phyloP scores from a whole-genome alignment of 1,284 basidiomycete genomes.

The Thelephora terrestris region DNA sequence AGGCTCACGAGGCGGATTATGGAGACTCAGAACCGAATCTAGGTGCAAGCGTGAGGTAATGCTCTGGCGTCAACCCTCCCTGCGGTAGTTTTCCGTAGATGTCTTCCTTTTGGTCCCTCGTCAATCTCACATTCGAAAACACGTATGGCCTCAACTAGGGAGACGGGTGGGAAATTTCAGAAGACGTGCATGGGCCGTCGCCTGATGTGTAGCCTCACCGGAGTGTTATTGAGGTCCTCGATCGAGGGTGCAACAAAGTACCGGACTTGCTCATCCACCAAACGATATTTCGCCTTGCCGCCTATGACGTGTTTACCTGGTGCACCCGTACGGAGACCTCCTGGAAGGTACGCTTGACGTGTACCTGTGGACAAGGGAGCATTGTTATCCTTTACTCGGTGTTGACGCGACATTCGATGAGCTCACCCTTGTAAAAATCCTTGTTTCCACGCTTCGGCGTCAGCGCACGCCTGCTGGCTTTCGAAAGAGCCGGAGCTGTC shows the following conservation, averaged over 20 bases:
- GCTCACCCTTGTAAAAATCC: conserved; percentile 84
- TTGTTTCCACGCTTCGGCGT: conserved; percentile 85
- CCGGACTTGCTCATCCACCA: conserved; percentile 75
- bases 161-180: background rate
- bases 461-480: conserved; percentile 72
- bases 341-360: conserved; percentile 70
- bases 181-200: conserved; percentile 1
- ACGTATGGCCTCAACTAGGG: conserved; percentile 27
- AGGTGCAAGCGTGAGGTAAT: conserved; percentile 20
- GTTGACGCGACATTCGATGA: background rate
- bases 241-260: conserved; percentile 75
- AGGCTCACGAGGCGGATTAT: background rate
- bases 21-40: conserved; percentile 6
- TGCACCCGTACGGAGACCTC: conserved; percentile 79
- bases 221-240: conserved; percentile 49
- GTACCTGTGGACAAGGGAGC: conserved; percentile 42
- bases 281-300: conserved; percentile 68
- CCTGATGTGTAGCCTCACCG: conserved; percentile 34
- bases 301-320: conserved; percentile 73
- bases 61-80: conserved; percentile 24
- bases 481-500: conserved; percentile 32
- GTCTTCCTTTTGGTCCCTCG: conserved; percentile 20
- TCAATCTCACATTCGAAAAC: conserved; percentile 17
- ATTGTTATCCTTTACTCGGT: background rate
- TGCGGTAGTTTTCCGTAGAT: conserved; percentile 25